phyloP scores from a whole-genome alignment of 2,329 filamentous ascomycete species.

The Ophiostoma perfectum region DNA sequence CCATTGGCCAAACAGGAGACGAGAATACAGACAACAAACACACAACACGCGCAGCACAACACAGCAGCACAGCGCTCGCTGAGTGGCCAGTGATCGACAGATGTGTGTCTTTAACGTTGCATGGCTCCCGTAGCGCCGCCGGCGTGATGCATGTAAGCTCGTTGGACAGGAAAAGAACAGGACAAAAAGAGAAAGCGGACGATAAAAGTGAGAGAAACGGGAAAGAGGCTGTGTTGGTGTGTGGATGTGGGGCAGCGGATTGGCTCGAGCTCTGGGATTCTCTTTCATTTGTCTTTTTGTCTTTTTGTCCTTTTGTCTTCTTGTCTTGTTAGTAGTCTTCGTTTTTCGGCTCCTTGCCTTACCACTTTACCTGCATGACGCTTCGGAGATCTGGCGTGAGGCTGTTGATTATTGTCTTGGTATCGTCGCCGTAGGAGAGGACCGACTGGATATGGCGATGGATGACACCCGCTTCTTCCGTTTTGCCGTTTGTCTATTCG shows the following conservation, averaged over 20 bases:
- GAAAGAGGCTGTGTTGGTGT: slow-evolving; percentile 11
- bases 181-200: not conserved
- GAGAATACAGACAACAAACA: not conserved
- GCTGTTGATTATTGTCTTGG: slow-evolving; percentile 1
- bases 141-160: not conserved
- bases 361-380: not conserved
- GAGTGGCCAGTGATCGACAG: not conserved
- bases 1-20: not conserved
- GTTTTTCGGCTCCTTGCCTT: too few relatives aligned
- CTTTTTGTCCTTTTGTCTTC: not conserved
- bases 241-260: not conserved
- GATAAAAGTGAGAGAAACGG: not conserved
- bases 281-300: not conserved
- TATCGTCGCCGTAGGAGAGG: not conserved
- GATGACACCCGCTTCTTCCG: not conserved
- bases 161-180: not conserved
- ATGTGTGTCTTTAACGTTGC: not conserved
- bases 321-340: too few relatives aligned
- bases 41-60: not conserved
- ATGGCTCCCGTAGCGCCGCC: slow-evolving; percentile 9
- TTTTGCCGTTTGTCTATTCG: not conserved
- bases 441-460: not conserved
- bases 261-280: not conserved
- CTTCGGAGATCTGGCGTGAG: not conserved
- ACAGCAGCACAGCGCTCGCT: not conserved